Base-by-base conservation (phyloP, 805 yeast genomes). In the Zygosaccharomyces lentus region DNA sequence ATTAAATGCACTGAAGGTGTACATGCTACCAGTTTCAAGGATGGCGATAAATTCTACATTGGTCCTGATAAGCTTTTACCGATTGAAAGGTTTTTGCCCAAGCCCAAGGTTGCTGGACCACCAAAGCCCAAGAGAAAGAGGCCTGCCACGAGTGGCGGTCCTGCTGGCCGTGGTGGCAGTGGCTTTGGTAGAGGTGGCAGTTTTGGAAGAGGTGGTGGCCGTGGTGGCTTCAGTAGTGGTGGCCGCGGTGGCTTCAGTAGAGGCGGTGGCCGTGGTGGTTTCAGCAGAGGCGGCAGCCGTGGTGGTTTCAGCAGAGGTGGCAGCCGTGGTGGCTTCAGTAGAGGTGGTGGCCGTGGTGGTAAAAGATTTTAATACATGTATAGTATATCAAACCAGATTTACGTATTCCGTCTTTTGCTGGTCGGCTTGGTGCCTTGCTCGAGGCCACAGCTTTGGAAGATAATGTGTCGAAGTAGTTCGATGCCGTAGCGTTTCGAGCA, bases 1-100 rank as follows among this genome's bases (percentile, higher is more conserved):
- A 82, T 93, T 58, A 93, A 93, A 72, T 93, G 97, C 47, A 76
- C 86, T 43, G 99, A 93, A 65, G 99, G 99, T 64, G 93, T 93
- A 43, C 93, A 86, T 67, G 96, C 99, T 46, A 70, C 78, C 30
- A 87, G 96, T 43, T 93, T 93, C 78, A 88, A 88, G 70, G 85
- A 80, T 38, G 99, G 98, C 57, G 99, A 93, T 70, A 90, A 90
- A 72, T 91, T 93, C 67, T 93, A 72, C 74, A 93, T 93, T 70
- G 96, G 90, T 48, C 87, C 95, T 45, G 98, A 93, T 71, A 93
- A 93, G 71, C 76, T 93, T 57, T 80, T 93, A 55, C 99, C 99
- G 37, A 72, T 93, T 55, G 99, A 93, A 62, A 82, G 99, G 74
- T 93, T 93, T 74, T 75, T 93, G 69, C 99, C 99, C 55, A 88